Evolutionary conservation across 2,329 filamentous ascomycete genomes (phyloP), one percentile per base, ranked within the genome.

Genomic region (Paramyrothecium roridum): DNA sequence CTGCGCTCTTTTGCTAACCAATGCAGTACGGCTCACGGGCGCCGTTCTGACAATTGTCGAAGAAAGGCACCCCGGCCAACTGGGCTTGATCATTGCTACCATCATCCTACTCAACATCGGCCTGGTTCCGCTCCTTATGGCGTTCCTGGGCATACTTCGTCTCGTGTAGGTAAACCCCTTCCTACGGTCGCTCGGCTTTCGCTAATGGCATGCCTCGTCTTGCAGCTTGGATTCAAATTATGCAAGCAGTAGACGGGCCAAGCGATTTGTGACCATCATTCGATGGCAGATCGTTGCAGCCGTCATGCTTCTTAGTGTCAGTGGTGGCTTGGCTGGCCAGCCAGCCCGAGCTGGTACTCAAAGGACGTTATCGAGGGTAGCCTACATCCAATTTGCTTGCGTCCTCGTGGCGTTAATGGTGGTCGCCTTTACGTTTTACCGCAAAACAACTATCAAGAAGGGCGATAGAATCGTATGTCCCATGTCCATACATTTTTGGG

Each of bases 71-170:
- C 56, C 54, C 20, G 47, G n/a, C 30, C 34, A 49, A 46, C 48
- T 48, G 33, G 56, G 54, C 46, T 47, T 58, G 26, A 56, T 56
- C 23, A 58, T 56, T 47, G 54, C 56, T 37, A 54, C 52, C 22
- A 52, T 48, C 23, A 51, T 58, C 8, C 49, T 58, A 16, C 56
- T 58, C 48, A 58, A 58, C 48, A 46, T 58, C 23, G 54, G 56
- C 16, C 50, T 58, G 3, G 48, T 58, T 30, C 56, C 56, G 10
- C 48, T 58, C 12, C 20, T 58, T 7, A 53, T 58, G 26, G 43
- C 54, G 16, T 43, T 56, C 23, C 52, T 56, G 46, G 56, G 51
- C 34, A 51, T 58, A 23, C 53, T 49, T 30, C 54, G 56, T 34
- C 13, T 58, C 37, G 52, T 54, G 56, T 58, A 54, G 20, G 56